Base-by-base conservation (phyloP, 129 eudicot genomes). In the Calendula officinalis region DNA sequence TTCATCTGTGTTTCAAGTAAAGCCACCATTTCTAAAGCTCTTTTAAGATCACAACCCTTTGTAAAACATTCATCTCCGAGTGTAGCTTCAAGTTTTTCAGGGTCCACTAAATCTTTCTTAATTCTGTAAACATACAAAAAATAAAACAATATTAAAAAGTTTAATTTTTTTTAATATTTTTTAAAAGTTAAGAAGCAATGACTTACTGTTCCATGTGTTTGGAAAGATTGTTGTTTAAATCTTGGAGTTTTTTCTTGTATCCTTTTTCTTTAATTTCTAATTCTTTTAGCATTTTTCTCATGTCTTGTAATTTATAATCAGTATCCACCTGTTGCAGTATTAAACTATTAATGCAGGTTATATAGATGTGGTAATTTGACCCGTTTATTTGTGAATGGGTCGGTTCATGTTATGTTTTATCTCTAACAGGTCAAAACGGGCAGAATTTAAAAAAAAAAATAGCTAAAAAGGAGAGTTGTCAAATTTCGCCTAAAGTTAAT, bases 121-220 rank as follows among this genome's bases (percentile, higher is more conserved):
- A 94, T 94, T 81, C 97, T 94, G 83, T 34, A 64, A 65, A 38
- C 38, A 36, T 36, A 47, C 16, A 22, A 56, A 7, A 34, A 60
- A 3, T 10, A 60, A 16, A 38, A 13, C 16, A 14, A 5, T 17
- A 37, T 46, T 12, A 22, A 37, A 45, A 56, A 36, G 12, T 41
- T 45, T 9, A 6, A 60, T n/a, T 54, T 7, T 22, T 33, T 51
- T 2, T 8, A 17, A 13, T 22, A 22, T 22, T 22, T 22, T 22
- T 22, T 2, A 22, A 22, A 22, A 22, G n/a, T 22, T 22, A 1
- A 22, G 2, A 22, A 22, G n/a, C 7, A 4, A 66, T 64, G 36
- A 62, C 97, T 64, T 76, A 89, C 99, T 89, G 99, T 56, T 94
- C 99, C 87, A 94, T 72, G 62, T 94, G 99, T 69, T 89, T 88